Conservation (phyloP, 306 rosid genomes). For the Betula pendula region DNA sequence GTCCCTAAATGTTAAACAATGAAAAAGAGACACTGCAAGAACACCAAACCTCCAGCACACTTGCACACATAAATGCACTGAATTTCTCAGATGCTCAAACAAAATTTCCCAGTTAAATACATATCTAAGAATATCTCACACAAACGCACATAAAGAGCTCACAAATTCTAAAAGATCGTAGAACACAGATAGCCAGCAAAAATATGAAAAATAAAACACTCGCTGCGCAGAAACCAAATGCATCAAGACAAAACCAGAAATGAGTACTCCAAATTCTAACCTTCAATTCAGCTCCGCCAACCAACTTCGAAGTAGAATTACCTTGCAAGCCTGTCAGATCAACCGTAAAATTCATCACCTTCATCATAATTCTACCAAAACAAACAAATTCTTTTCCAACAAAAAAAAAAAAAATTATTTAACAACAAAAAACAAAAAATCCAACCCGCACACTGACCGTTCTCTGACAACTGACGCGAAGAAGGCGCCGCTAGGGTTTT, state of each 20-base stretch:
- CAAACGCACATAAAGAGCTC: neutral
- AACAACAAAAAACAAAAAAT: constrained; percentile 5
- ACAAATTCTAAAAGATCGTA: constrained; percentile 22
- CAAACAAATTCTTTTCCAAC: neutral
- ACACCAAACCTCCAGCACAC: constrained; percentile 4
- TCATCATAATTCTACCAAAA: constrained; percentile 17
- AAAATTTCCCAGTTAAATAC: constrained; percentile 12
- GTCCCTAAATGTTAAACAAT: neutral
- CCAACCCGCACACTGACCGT: constrained; percentile 48
- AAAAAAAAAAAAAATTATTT: neutral
- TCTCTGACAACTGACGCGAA: constrained; percentile 26
- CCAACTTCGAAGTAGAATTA: constrained; percentile 32
- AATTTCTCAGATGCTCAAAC: neutral
- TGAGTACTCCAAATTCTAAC: constrained; percentile 36
- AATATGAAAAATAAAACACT: neutral
- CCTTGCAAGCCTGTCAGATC: constrained; percentile 50
- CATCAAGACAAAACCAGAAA: neutral
- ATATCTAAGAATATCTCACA: constrained; percentile 4
- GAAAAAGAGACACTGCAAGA: neutral
- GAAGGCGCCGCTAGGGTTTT: constrained; percentile 68
- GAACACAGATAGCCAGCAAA: neutral
- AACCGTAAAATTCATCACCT: constrained; percentile 24
- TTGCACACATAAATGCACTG: neutral
- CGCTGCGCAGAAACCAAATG: constrained; percentile 4
- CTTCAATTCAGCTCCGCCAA: constrained; percentile 47